These are phyloP conservation scores for Yamadazyma songkhlaensis DNA, from an alignment of 1,139 yeast species.

Conservation along the genomic window DNA sequence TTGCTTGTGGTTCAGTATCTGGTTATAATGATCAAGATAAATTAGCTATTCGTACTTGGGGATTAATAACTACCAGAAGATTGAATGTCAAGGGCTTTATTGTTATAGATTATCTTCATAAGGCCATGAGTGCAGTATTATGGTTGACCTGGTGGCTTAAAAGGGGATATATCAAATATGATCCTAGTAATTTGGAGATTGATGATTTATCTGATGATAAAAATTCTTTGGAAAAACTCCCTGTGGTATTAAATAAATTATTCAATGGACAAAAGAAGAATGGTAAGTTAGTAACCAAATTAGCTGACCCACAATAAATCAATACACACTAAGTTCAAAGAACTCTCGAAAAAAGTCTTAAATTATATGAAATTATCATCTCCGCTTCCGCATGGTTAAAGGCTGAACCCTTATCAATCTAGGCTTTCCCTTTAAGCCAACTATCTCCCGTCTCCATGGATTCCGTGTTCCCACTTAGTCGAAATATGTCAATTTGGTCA, in stretches of 20 bases:
- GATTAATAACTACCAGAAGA: slow-evolving; percentile 45
- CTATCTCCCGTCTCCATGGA: no score
- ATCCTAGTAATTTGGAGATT: slow-evolving; percentile 19
- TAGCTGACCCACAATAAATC: not conserved
- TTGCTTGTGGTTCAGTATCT: slow-evolving; percentile 64
- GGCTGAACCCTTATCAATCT: no score
- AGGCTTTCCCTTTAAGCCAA: no score
- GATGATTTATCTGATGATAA: slow-evolving; percentile 23
- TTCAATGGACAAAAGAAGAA: slow-evolving; percentile 29
- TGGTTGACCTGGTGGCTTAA: slow-evolving; percentile 32
- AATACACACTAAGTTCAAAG: no score
- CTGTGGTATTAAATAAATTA: slow-evolving; percentile 27
- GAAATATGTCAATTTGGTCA: no score
- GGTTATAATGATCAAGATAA: slow-evolving; percentile 49
- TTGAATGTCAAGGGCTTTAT: slow-evolving; percentile 49
- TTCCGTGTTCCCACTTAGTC: no score
- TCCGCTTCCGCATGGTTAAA: no score
- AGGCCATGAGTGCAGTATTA: slow-evolving; percentile 34
- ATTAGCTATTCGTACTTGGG: slow-evolving; percentile 34
- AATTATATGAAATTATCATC: no score
- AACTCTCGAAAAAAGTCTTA: no score
- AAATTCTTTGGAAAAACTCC: slow-evolving; percentile 23
- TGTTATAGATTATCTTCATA: slow-evolving; percentile 32
- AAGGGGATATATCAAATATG: slow-evolving; percentile 40
- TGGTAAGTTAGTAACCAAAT: slow-evolving; percentile 37